These are phyloP conservation scores for Penicillium sp. DNA, from an alignment of 2,329 filamentous ascomycete species.

Conservation along the genomic window DNA sequence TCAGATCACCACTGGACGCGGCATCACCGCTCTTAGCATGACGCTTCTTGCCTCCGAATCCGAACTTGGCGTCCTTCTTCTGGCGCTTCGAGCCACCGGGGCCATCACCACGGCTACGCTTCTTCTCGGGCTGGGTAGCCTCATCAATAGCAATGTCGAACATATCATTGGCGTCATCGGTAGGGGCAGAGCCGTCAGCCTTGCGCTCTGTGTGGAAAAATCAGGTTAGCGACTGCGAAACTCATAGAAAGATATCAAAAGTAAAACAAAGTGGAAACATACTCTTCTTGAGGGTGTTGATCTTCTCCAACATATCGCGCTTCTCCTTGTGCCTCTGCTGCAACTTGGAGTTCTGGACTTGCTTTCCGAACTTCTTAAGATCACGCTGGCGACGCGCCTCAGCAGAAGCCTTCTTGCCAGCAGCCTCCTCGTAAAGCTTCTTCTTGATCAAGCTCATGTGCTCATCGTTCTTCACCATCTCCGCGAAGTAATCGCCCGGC, in stretches of 20 bases:
- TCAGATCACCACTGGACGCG: conserved; percentile 74
- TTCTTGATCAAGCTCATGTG: conserved; percentile 97
- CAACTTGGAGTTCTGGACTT: conserved; percentile 92
- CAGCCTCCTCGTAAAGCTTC: conserved; percentile 88
- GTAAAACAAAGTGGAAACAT: conserved; percentile 44
- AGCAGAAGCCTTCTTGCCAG: conserved; percentile 84
- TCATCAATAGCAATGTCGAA: conserved; percentile 88
- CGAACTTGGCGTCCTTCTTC: conserved; percentile 94
- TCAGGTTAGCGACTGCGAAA: conserved; percentile 24
- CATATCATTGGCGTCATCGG: conserved; percentile 72
- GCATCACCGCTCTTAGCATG: conserved; percentile 90
- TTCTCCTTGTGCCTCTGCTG: conserved; percentile 93
- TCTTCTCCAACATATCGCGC: conserved; percentile 91
- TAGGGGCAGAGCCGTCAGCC: conserved; percentile 60
- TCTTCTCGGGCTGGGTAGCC: conserved; percentile 58
- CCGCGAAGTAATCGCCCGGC: conserved; percentile 93
- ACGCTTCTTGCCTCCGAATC: conserved; percentile 94
- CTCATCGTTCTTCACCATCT: conserved; percentile 98
- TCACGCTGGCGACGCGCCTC: conserved; percentile 91
- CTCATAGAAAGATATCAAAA: background rate
- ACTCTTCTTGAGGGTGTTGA: conserved; percentile 94
- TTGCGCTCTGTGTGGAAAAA: conserved; percentile 70
- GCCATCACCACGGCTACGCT: conserved; percentile 46
- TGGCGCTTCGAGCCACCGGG: conserved; percentile 64
- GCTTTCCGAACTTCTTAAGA: conserved; percentile 98